Evolutionary conservation across 2,329 filamentous ascomycete species (phyloP), one percentile per base, ranked within the genome.

Genomic region (Ascochyta koolunga): DNA sequence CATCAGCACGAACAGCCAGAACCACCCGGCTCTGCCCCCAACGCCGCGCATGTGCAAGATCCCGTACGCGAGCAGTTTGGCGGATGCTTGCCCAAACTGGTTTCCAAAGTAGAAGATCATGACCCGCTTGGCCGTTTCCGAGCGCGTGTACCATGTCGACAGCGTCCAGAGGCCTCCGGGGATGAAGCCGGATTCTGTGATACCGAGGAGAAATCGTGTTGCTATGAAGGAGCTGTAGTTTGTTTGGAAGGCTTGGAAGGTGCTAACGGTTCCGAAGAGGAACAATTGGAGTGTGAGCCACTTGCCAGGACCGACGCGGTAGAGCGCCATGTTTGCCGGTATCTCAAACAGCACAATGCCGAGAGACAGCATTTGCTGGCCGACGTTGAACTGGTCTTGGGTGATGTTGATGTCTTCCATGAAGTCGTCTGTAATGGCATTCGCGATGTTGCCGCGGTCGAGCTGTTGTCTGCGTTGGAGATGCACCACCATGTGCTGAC

Each of bases 111-210:
- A 78, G 63, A 78, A 78, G 45, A 75, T 75, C 2, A 71, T 71
- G n/a, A 78, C 59, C 2, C 77, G 68, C 24, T 74, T 71, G 0
- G 76, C 73, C 1, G 78, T 64, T 55, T 78, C 77, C 1, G 51
- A 40, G 58, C 68, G 37, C 56, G 84, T 91, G 76, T 90, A 91
- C 74, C 74, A 88, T 89, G 73, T 91, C 89, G 3, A 84, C 83
- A 22, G 90, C 76, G 74, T 86, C 89, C 0, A 88, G 72, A 31
- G 87, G 79, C 35, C 82, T 44, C 84, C 84, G 0, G 83, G 83
- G 37, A 87, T 86, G 59, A 86, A 86, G 1, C 76, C 76, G 19
- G 69, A 76, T 56, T 75, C 76, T 24, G 77, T 69, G 27, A 77
- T 59, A 2, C 77, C 76, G 4, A 79, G 65, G 0, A 80, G 59